phyloP scores from a whole-genome alignment of 192 early-diverging fungal genomes.

The Coemansia sp. region DNA sequence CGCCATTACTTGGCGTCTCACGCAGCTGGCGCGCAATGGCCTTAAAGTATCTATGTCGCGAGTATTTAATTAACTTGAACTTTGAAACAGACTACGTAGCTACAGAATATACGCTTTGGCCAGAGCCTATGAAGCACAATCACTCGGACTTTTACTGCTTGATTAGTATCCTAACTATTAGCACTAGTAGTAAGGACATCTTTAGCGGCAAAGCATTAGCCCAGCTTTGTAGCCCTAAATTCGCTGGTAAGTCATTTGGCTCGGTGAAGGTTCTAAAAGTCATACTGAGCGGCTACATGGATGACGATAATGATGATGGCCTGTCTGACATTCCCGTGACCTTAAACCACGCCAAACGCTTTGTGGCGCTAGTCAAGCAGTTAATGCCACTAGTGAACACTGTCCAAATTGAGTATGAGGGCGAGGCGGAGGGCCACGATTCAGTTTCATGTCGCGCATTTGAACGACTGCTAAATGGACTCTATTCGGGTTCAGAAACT shows the following conservation, averaged over 20 bases:
- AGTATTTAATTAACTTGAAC: not conserved
- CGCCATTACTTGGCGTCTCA: not conserved
- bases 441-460: not conserved
- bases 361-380: not conserved
- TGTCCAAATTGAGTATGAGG: not conserved
- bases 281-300: not conserved
- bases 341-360: not conserved
- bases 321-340: not conserved
- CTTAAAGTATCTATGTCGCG: not conserved
- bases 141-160: not conserved
- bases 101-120: not conserved
- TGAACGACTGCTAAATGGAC: not conserved
- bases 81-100: not conserved
- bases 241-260: not conserved
- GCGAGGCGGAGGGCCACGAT: not conserved
- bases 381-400: not conserved
- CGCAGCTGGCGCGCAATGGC: conserved; percentile 4
- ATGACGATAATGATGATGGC: not conserved
- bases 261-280: not conserved
- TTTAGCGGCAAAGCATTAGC: not conserved
- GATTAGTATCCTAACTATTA: not conserved
- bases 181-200: not conserved
- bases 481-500: not conserved
- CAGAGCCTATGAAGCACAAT: not conserved
- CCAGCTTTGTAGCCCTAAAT: not conserved